Evolutionary conservation across 2,329 filamentous ascomycete genomes (phyloP), one percentile per base, ranked within the genome.

Genomic region (Fusarium sp.): DNA sequence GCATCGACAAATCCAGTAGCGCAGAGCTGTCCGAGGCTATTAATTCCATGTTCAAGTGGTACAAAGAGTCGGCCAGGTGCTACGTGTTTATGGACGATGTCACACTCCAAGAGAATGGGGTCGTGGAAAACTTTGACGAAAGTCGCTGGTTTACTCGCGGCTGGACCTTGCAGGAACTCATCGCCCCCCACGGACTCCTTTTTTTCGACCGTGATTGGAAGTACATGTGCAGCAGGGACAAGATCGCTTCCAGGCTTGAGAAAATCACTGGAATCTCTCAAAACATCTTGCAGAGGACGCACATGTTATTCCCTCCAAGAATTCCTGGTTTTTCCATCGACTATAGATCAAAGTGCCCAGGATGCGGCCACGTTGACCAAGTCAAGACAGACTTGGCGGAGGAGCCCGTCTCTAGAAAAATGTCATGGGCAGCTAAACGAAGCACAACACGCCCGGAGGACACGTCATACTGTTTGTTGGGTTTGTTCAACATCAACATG

Each of bases 1-100:
- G 57, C 24, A 60, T 60, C 37, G 57, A 60, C 27, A 43, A 60
- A n/a, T 60, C 57, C 5, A 43, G 57, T 18, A 60, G 57, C 37
- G 24, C 57, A 13, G 57, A 60, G 9, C n/a, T 60, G 3, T 57
- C 61, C 9, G 43, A 57, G 22, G 35, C 45, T 5, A 57, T 56
- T 3, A 41, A 41, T 11, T 64, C 33, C 13, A 52, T 64, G 50
- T 41, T 64, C 5, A 24, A 29, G n/a, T 60, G 57, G 57, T 60
- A 60, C 24, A 14, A 22, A 10, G 37, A 43, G 24, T 60, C 57
- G 10, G 11, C 18, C 3, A 9, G 6, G 6, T 60, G 57, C 4
- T 60, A 60, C 7, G 37, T 60, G 3, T 60, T 43, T 4, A 41
- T 60, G 22, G 57, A 60, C 2, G 37, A 60, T 6, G 57, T 60